These are phyloP conservation scores for Backusella parvicylindrica DNA, from an alignment of 192 early-diverging fungal species.

Conservation along the genomic window DNA sequence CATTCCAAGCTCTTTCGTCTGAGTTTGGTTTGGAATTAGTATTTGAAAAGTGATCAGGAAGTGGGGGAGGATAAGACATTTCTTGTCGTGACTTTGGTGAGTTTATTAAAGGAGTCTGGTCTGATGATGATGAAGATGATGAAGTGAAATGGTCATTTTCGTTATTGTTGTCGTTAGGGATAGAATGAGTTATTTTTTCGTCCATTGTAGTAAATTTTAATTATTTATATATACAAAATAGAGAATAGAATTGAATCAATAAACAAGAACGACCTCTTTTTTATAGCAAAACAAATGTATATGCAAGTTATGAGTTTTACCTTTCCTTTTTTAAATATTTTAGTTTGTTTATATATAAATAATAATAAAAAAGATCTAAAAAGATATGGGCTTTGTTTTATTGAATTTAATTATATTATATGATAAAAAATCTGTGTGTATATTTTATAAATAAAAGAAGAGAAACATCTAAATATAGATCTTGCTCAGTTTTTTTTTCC, in stretches of 20 bases:
- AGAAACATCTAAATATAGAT: neutral
- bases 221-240: neutral
- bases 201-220: neutral
- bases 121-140: neutral
- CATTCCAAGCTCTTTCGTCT: neutral
- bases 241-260: neutral
- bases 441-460: neutral
- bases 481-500: neutral
- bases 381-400: neutral
- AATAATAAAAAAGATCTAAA: neutral
- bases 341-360: neutral
- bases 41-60: neutral
- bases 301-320: neutral
- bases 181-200: neutral
- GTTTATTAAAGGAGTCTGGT: neutral
- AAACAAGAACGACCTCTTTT: neutral
- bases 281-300: neutral
- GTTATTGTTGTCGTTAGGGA: neutral
- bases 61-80: neutral
- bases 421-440: neutral
- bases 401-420: neutral
- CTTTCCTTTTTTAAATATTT: neutral
- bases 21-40: neutral
- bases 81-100: neutral
- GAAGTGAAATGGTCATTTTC: neutral